A percentile compares a stretch with the other conserved stretches of the same genome.
Evolutionary conservation across 164 flowering plant genomes (phyloP).

Genomic region (Platanus orientalis): DNA sequence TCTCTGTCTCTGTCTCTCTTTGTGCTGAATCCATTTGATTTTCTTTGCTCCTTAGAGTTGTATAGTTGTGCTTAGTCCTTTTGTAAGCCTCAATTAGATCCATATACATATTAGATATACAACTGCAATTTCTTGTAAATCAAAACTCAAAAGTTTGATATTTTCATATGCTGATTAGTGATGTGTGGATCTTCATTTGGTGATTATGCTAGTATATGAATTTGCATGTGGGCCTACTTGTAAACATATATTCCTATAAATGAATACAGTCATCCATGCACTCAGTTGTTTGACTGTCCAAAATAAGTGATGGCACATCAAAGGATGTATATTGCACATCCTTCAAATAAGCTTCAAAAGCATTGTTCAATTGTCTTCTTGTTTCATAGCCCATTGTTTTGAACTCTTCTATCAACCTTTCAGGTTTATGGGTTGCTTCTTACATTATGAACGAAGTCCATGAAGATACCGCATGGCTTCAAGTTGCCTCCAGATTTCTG

Average conservation of each 20-base stretch:
- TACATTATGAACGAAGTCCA: conserved; percentile 62
- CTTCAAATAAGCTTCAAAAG: background rate
- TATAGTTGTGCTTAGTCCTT: background rate
- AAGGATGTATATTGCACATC: background rate
- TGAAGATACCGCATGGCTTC: conserved; percentile 58
- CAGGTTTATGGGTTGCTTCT: conserved; percentile 69
- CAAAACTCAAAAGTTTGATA: background rate
- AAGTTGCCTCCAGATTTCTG: conserved; percentile 65
- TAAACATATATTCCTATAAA: too few species aligned
- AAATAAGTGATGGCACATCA: background rate
- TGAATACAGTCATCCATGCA: background rate
- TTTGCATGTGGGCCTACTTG: background rate
- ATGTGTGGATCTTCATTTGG: background rate
- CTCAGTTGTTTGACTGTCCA: background rate
- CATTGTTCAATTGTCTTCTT: conserved; percentile 2
- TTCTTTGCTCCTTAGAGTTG: background rate
- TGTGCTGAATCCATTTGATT: background rate
- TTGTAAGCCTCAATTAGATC: too few species aligned
- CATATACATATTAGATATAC: too few species aligned
- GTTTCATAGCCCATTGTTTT: background rate
- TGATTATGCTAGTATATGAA: background rate
- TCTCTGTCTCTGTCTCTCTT: too few species aligned
- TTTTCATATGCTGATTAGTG: too few species aligned
- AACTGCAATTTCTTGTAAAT: background rate
- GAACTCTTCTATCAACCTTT: conserved; percentile 10